Conservation (phyloP, 2,329 filamentous ascomycete species). For the Cladosporium phlei region DNA sequence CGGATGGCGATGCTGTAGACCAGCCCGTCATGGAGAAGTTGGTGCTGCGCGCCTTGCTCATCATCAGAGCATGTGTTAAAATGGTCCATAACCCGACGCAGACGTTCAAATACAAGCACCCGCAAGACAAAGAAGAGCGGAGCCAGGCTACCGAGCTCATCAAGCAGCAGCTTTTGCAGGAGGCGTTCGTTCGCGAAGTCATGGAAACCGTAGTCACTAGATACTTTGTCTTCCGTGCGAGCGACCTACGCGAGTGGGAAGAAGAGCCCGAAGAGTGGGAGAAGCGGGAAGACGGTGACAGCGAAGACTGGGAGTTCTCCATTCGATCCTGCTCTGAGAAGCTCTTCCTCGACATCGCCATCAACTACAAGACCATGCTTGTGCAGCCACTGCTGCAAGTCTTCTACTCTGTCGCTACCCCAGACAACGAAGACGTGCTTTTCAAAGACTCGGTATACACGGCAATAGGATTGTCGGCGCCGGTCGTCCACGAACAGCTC, state of each 20-base stretch:
- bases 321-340: constrained; percentile 90
- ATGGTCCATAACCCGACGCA: constrained; percentile 78
- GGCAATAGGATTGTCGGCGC: constrained; percentile 79
- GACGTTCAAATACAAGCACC: constrained; percentile 76
- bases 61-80: constrained; percentile 76
- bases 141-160: constrained; percentile 63
- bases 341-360: constrained; percentile 84
- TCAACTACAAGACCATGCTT: constrained; percentile 79
- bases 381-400: constrained; percentile 75
- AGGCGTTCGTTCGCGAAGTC: constrained; percentile 72
- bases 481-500: constrained; percentile 67
- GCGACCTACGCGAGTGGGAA: constrained; percentile 86
- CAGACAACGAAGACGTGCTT: constrained; percentile 63
- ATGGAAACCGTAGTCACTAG: constrained; percentile 80
- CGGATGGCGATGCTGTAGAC: constrained; percentile 41
- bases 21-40: constrained; percentile 61
- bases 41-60: constrained; percentile 73
- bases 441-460: constrained; percentile 94
- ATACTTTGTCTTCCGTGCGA: constrained; percentile 80
- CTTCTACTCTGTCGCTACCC: constrained; percentile 70
- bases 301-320: constrained; percentile 86
- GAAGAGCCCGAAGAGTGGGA: constrained; percentile 96
- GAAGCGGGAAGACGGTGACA: constrained; percentile 75
- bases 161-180: constrained; percentile 68
- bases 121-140: constrained; percentile 71